Base-by-base conservation (phyloP, 805 yeast species). In the Vanderwaltozyma yarrowii region DNA sequence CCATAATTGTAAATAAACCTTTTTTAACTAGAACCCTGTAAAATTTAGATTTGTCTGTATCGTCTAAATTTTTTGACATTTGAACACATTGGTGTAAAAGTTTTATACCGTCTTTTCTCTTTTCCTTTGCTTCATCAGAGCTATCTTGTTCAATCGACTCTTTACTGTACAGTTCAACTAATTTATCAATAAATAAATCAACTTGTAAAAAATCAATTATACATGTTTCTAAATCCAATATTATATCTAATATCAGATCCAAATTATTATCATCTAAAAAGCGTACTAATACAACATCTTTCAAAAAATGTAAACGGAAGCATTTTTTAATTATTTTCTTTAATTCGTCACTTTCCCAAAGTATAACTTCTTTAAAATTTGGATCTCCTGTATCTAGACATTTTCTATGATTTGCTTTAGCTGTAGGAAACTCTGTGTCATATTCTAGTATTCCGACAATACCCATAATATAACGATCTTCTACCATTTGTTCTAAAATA, bases 281-380 rank as follows among this genome's bases (percentile, higher is more conserved):
- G 37, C 95, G 66, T 3, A 92, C 88, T 20, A 89, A 61, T 1
- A 84, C 94, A 15, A 85, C 94, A 57, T 89, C 96, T 56, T 82
- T 82, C 35, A 92, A 64, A 55, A 83, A 85, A 51, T 81, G 88
- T 39, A 87, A 65, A 40, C 84, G 69, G 55, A 79, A 85, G 29
- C 92, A 87, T 50, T 76, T 76, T 39, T 78, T 76, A 40, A 88
- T 80, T 36, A 81, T 69, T 5, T 62, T 56, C 42, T 71, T 66
- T 13, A 76, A 66, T 2, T 65, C 62, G 2, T 62, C 60, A 48
- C 76, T 71, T 2, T 69, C 62, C 11, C 80, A 65, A 1, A 87
- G 86, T 13, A 84, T 62, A 3, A 87, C 82, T 46, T 80, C 80
- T 55, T 80, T 80, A 61, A 83, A 80, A 24, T 45, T 52, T 12